Conservation (phyloP, 257 asterid species). For the Solanum tarijense region DNA sequence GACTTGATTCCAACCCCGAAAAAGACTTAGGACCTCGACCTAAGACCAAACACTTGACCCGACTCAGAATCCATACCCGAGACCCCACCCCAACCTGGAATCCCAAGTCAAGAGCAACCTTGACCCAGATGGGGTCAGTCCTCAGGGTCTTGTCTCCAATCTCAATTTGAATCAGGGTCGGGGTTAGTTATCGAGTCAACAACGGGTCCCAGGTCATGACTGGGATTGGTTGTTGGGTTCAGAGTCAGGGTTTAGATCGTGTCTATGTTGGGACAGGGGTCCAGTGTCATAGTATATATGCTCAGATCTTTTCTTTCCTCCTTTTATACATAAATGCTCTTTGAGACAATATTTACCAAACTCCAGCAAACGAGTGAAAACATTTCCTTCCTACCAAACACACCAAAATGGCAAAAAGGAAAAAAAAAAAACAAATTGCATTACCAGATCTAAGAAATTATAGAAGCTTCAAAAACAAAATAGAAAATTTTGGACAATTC, state of each 20-base stretch:
- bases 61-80: not conserved
- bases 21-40: not conserved
- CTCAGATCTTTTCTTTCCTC: not conserved
- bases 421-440: not conserved
- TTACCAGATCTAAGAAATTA: conserved; percentile 12
- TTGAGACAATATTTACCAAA: not conserved
- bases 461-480: not conserved
- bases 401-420: not conserved
- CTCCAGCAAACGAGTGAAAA: not conserved
- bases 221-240: not conserved
- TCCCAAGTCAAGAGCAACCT: not conserved
- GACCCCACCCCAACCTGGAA: not conserved
- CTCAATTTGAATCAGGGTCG: not conserved
- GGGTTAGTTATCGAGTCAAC: not conserved
- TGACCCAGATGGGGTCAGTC: not conserved
- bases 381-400: not conserved
- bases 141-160: not conserved
- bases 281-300: not conserved
- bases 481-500: not conserved
- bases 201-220: not conserved
- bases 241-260: not conserved
- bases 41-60: not conserved
- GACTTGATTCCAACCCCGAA: not conserved
- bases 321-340: not conserved
- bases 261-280: not conserved